Percentiles rank a stretch among this genome's conserved stretches.
Conservation (phyloP, 306 rosid genomes). For the Cicer chorassanicum region DNA sequence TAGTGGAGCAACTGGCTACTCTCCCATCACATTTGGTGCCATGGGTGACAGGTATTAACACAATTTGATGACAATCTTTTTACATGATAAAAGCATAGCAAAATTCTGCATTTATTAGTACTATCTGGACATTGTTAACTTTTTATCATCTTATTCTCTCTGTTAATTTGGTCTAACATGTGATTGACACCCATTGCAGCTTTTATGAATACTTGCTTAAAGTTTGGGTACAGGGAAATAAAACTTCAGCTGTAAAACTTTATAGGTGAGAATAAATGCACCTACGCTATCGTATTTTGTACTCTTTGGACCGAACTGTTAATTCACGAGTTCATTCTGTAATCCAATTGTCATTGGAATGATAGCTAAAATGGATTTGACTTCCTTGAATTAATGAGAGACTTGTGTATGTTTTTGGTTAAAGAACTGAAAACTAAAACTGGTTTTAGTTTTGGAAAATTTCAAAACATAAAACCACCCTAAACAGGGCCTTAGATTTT, state of each 20-base stretch:
- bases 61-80: conserved; percentile 35
- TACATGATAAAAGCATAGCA: conserved; percentile 19
- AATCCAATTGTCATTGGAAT: conserved; percentile 29
- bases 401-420: conserved; percentile 4
- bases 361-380: conserved; percentile 28
- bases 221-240: conserved; percentile 95
- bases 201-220: conserved; percentile 98
- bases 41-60: conserved; percentile 94
- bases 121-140: conserved; percentile 22
- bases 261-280: conserved; percentile 67
- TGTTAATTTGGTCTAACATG: conserved; percentile 37
- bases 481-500: not conserved
- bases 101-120: conserved; percentile 34
- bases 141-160: conserved; percentile 27
- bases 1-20: conserved; percentile 63
- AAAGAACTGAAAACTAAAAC: too few species aligned
- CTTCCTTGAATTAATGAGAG: conserved; percentile 28
- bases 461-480: too few species aligned
- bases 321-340: conserved; percentile 34
- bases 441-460: too few species aligned
- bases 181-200: conserved; percentile 63
- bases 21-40: conserved; percentile 91
- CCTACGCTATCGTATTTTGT: conserved; percentile 14
- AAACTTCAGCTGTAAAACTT: conserved; percentile 75
- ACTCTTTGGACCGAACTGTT: conserved; percentile 23